Conservation (phyloP, 2,329 filamentous ascomycete species). For the Cladophialophora carrionii region DNA sequence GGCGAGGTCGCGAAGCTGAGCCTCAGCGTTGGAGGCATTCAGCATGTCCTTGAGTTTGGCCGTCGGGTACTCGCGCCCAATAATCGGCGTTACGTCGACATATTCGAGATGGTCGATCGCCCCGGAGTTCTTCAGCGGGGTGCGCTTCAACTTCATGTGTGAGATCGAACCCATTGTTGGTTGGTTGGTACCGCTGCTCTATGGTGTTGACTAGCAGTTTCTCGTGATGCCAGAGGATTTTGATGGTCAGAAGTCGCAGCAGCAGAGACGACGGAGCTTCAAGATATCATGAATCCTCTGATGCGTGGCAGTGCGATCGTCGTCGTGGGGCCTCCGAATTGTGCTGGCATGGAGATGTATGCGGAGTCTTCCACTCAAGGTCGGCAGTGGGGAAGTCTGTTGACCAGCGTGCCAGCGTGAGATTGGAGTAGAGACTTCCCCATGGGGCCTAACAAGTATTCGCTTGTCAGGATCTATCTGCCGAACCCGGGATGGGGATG, state of each 20-base stretch:
- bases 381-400: conserved; percentile 16
- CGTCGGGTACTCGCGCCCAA: conserved; percentile 48
- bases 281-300: background rate
- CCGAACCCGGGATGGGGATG: conserved; percentile 9
- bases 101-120: conserved; percentile 33
- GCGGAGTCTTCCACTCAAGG: conserved; percentile 17
- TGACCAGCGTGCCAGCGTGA: background rate
- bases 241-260: background rate
- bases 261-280: background rate
- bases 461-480: conserved; percentile 11
- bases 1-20: conserved; percentile 66
- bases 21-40: conserved; percentile 64
- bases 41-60: conserved; percentile 59
- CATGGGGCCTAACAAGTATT: conserved; percentile 6
- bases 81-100: conserved; percentile 45
- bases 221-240: background rate
- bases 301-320: conserved; percentile 8
- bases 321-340: conserved; percentile 13
- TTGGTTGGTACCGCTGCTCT: background rate
- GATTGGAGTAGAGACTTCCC: conserved; percentile 20
- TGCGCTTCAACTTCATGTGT: conserved; percentile 44
- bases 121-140: conserved; percentile 30
- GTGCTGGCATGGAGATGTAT: background rate
- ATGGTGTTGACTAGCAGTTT: background rate
- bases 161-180: conserved; percentile 24